Conservation (phyloP, 2,329 filamentous ascomycete genomes). For the Stagonosporopsis cucurbitacearum region DNA sequence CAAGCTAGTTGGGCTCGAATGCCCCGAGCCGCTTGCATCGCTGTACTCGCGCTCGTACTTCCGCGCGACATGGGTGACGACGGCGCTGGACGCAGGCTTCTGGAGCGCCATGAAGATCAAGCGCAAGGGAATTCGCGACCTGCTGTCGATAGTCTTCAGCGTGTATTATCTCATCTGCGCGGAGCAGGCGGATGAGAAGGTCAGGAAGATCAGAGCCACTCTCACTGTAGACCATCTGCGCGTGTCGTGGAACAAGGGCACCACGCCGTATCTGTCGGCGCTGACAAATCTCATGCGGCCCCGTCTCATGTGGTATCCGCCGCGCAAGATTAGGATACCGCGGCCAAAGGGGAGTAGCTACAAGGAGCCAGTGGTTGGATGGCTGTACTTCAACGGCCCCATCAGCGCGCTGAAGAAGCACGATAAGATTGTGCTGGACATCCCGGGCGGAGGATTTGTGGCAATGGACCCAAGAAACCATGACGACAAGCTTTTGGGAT, state of each 20-base stretch:
- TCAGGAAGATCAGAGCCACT: conserved; percentile 83
- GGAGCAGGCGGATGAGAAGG: conserved; percentile 95
- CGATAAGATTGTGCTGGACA: conserved; percentile 80
- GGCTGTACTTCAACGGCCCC: conserved; percentile 94
- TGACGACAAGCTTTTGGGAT: conserved; percentile 91
- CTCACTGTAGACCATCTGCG: conserved; percentile 90
- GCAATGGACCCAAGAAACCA: conserved; percentile 95
- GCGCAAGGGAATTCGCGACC: conserved; percentile 78
- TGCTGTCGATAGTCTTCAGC: conserved; percentile 83
- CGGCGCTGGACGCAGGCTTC: conserved; percentile 92
- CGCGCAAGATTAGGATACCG: conserved; percentile 82
- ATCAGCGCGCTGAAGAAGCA: conserved; percentile 77
- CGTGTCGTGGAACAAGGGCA: conserved; percentile 94
- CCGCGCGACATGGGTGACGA: conserved; percentile 94
- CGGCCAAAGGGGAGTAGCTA: conserved; percentile 82
- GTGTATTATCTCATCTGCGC: conserved; percentile 91
- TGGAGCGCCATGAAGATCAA: conserved; percentile 97
- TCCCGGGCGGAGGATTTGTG: conserved; percentile 93
- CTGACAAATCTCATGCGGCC: conserved; percentile 77
- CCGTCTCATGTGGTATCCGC: conserved; percentile 78
- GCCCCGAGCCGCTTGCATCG: conserved; percentile 90
- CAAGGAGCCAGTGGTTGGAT: conserved; percentile 79
- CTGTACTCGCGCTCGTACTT: conserved; percentile 94
- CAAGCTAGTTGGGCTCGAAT: conserved; percentile 87
- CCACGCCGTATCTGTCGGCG: conserved; percentile 80